phyloP scores from a whole-genome alignment of 2,329 filamentous ascomycete genomes.

The Pyricularia pennisetigena region DNA sequence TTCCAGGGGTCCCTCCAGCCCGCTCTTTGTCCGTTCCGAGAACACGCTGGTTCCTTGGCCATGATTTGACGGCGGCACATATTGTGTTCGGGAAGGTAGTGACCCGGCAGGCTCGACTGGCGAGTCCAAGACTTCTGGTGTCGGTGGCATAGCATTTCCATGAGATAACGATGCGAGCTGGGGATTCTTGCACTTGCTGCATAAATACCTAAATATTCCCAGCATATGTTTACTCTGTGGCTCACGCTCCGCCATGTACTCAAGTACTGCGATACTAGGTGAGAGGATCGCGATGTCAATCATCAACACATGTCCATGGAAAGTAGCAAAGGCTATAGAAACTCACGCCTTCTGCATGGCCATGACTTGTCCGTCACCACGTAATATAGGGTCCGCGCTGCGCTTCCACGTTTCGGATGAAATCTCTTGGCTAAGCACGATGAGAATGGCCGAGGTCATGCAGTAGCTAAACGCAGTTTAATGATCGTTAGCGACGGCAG shows the following conservation, averaged over 20 bases:
- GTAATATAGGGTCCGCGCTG: not conserved
- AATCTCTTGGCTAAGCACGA: slow-evolving; percentile 43
- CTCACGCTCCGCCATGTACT: not conserved
- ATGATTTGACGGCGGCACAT: not conserved
- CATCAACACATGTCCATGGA: not conserved
- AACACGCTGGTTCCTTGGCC: not conserved
- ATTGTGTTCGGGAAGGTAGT: not conserved
- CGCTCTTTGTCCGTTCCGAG: not conserved
- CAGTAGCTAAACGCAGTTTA: slow-evolving; percentile 32
- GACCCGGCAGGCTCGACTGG: not conserved
- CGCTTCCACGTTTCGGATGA: not conserved
- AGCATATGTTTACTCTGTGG: slow-evolving; percentile 1
- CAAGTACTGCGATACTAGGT: not conserved
- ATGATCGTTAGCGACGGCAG: not conserved
- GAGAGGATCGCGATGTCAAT: not conserved
- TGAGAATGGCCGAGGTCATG: slow-evolving; percentile 42
- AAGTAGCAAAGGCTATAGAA: not conserved
- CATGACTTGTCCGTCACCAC: not conserved
- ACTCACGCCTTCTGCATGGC: slow-evolving; percentile 1
- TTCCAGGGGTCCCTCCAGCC: not conserved
- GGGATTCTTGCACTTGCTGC: slow-evolving; percentile 3
- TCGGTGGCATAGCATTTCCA: not conserved
- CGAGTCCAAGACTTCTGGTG: not conserved
- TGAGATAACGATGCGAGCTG: not conserved
- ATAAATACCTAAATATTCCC: slow-evolving; percentile 2